Evolutionary conservation across 208 protist species (phyloP), one percentile per base, ranked within the genome.

Genomic region (Leptomonas seymouri): DNA sequence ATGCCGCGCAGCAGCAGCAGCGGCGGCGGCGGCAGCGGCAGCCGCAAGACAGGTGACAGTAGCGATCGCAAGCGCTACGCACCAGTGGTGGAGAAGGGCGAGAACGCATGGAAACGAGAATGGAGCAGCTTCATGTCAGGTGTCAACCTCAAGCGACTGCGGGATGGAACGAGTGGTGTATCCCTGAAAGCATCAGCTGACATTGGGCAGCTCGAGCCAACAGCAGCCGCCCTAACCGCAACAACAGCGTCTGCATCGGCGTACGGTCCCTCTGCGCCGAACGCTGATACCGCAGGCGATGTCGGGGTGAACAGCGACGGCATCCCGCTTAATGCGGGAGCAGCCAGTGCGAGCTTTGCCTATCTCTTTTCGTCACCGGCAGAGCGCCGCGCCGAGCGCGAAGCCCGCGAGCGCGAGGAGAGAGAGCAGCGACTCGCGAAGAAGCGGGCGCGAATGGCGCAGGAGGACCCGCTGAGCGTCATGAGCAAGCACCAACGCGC

Each of bases 91-190:
- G 84, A 90, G 66, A 94, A 93, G 62, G 91, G 89, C 30, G 83
- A 85, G 39, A 94, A 85, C 55, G 89, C 82, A 34, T 96, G 91
- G 89, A 85, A 82, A 53, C 78, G 79, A 5, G 89, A 96, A 63
- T 96, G 91, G 89, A 84, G 80, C 34, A 79, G 81, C 50, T 96
- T 96, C 76, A 96, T 96, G 65, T 92, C 86, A 14, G 85, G 85
- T n/a, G 73, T 96, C 3, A 86, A 58, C 36, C 63, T 94, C 15
- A 88, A 90, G 68, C 83, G 86, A 12, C 61, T 93, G 41, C 88
- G 87, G 1, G 89, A 93, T 51, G 89, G 87, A 48, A 79, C 76
- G 14, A 86, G 77, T 36, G 71, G 72, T 0, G 85, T 94, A 7
- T 59, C 77, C 2, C 71, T 96, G 42, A 84, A 80, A 30, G 76